A percentile compares a stretch with the other conserved stretches of the same genome.
Evolutionary conservation across 305 asterid genomes (phyloP).

Genomic region (Salvia sclarea): DNA sequence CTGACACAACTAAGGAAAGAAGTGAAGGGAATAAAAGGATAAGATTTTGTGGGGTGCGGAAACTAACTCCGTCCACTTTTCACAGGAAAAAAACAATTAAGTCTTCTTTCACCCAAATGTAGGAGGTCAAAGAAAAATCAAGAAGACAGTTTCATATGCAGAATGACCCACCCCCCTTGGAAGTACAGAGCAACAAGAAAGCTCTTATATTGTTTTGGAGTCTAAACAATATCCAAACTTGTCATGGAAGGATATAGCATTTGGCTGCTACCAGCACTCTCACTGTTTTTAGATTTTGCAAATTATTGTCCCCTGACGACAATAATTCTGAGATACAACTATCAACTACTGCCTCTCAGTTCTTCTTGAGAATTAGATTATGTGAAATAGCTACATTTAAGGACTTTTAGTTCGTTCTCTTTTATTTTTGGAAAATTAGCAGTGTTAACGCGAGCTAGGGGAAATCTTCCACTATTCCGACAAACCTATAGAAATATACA

Average conservation of each 20-base stretch:
- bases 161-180: slow-evolving; percentile 13
- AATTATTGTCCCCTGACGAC: not conserved
- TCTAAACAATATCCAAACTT: slow-evolving; percentile 21
- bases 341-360: slow-evolving; percentile 15
- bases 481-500: slow-evolving; percentile 17
- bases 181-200: slow-evolving; percentile 13
- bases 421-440: slow-evolving; percentile 19
- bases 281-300: not conserved
- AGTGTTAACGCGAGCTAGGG: not conserved
- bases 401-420: slow-evolving; percentile 12
- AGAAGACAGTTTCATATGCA: slow-evolving; percentile 6
- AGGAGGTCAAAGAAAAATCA: slow-evolving; percentile 22
- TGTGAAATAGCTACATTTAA: not conserved
- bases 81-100: slow-evolving; percentile 27
- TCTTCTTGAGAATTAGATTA: slow-evolving; percentile 9
- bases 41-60: slow-evolving; percentile 17
- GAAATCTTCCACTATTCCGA: slow-evolving; percentile 9
- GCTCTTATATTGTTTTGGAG: slow-evolving; percentile 14
- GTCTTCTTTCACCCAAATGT: not conserved
- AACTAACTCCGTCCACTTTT: slow-evolving; percentile 16
- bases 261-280: not conserved
- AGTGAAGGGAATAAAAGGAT: not conserved
- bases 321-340: not conserved
- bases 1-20: slow-evolving; percentile 22
- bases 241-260: slow-evolving; percentile 1